Percentiles rank a stretch among this genome's conserved stretches.
Evolutionary conservation across 257 asterid genomes (phyloP).

Genomic region (Capsicum chinense): DNA sequence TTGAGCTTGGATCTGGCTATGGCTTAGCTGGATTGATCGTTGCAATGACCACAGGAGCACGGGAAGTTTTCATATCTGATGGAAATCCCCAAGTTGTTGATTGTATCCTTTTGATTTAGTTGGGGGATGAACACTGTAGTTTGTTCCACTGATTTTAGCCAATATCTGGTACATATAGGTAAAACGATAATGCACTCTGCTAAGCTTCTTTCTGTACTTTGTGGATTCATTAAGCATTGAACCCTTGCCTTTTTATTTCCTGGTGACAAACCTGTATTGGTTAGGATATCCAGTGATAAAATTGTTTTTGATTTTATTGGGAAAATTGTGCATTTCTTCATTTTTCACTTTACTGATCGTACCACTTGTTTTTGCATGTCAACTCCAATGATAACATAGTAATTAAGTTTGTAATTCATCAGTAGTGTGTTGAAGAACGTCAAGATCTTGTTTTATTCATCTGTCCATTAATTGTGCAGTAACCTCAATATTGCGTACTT

Average conservation of each 20-base stretch:
- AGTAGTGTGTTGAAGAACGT: not conserved
- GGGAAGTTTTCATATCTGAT: constrained; percentile 85
- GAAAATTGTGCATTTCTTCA: not conserved
- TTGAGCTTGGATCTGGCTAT: constrained; percentile 94
- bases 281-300: not conserved
- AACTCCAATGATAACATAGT: not conserved
- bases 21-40: constrained; percentile 91
- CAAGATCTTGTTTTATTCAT: not conserved
- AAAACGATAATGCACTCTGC: not conserved
- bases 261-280: not conserved
- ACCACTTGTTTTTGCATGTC: not conserved
- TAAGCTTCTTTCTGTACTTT: not conserved
- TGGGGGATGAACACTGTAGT: not conserved
- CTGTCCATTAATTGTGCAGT: not conserved
- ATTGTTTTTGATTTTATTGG: not conserved
- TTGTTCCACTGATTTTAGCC: not conserved
- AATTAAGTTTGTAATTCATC: not conserved
- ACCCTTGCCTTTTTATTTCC: not conserved
- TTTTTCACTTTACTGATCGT: not conserved
- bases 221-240: not conserved
- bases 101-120: constrained; percentile 72
- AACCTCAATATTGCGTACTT: not conserved
- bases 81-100: constrained; percentile 96
- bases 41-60: constrained; percentile 71
- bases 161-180: constrained; percentile 6